Evolutionary conservation across 2,329 filamentous ascomycete genomes (phyloP).

Genomic region (Triangularia verruculosa): DNA sequence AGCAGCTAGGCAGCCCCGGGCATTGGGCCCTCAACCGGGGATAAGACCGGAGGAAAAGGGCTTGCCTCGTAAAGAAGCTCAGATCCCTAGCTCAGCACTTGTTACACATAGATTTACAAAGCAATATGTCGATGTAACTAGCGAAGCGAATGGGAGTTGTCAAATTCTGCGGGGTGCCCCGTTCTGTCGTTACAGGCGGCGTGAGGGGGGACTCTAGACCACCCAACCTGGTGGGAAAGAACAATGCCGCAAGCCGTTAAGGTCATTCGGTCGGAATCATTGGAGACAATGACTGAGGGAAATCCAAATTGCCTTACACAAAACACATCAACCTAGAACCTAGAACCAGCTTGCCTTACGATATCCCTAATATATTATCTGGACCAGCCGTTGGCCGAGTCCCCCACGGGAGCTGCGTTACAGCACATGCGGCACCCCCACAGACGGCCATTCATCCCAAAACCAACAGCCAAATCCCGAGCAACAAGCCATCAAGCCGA

Average conservation of each 20-base stretch:
- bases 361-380: not conserved
- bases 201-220: not conserved
- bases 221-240: too few species aligned
- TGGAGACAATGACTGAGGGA: too few species aligned
- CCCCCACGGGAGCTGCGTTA: not conserved
- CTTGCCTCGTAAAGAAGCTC: not conserved
- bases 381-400: not conserved
- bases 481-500: not conserved
- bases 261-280: not conserved
- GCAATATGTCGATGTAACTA: not conserved
- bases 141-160: conserved; percentile 3
- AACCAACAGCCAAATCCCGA: conserved; percentile 1
- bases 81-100: not conserved
- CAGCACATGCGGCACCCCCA: not conserved
- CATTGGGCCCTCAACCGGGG: not conserved
- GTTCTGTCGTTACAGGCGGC: not conserved
- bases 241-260: not conserved
- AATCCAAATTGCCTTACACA: not conserved
- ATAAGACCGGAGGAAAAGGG: not conserved
- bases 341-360: not conserved
- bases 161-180: not conserved
- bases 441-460: not conserved
- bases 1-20: not conserved
- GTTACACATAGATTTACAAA: conserved; percentile 5
- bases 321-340: not conserved